Evolutionary conservation across 192 early-diverging fungal species (phyloP), one percentile per base, ranked within the genome.

Genomic region (Endogone sp.): DNA sequence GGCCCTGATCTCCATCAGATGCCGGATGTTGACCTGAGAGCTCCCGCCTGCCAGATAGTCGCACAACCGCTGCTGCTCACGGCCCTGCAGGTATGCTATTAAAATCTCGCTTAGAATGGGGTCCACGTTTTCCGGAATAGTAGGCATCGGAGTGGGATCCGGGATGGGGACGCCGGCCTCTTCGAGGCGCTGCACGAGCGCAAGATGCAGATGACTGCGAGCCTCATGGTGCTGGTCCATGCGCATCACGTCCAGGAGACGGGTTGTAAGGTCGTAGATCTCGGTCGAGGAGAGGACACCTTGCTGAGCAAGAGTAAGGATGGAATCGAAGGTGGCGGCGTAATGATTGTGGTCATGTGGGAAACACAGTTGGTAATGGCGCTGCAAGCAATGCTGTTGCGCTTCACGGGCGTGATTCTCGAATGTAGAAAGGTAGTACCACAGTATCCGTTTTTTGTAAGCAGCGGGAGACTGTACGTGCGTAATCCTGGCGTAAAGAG

Each of bases 351-450:
- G 57, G 61, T 69, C 29, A 49, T 60, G 60, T 10, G 67, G 67
- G 32, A 69, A 69, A 60, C 67, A 69, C 28, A 32, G 49, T 31
- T 69, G 58, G 37, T 60, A 69, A 29, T 69, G 67, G n/a, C 67
- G 67, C 27, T 69, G 67, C n/a, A 60, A 57, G 60, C 67, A 69
- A 20, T 60, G 57, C 3, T 61, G 67, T 25, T 60, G 21, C 4
- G 57, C 49, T 22, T n/a, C n/a, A 8, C 60, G 67, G 44, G 67
- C 59, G 59, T 60, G 28, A 11, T 26, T 21, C 20, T 69, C 67
- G 32, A 69, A 69, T 8, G 59, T 58, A 16, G 16, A 44, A 25
- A 69, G 59, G 29, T 69, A 60, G 28, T 69, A 60, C 6, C 9
- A 6, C 9, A 49, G 37, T 1, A 49, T 1, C 9, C 37, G 37